Base-by-base conservation (phyloP, 148 eudicot species). In the Cornus controversa region DNA sequence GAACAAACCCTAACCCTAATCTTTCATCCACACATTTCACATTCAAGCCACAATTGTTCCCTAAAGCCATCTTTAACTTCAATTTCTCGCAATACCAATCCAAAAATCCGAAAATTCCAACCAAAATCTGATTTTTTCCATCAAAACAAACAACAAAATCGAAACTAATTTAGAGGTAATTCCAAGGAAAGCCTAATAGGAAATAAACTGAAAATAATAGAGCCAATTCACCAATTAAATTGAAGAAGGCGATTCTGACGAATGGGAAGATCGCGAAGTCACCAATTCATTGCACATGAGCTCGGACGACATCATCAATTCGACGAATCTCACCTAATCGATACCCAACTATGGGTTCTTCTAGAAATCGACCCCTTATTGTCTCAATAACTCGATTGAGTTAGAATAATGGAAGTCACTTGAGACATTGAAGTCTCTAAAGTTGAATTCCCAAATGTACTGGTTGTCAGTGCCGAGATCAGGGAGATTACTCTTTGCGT, bases 401-500 rank as follows among this genome's bases (percentile, higher is more conserved):
- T 79, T 83, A 0, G 87, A 72, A 5, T 88, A 81, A 13, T 89
- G 90, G 5, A 18, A 69, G n/a, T 91, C 92, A 37, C 75, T 63
- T 4, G 70, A 15, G 4, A 76, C 20, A 28, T 89, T 87, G 16
- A 91, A 91, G 66, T 89, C 94, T 16, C 63, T 74, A 36, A 91
- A 89, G 76, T 91, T 91, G 58, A 91, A 91, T 73, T 91, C 91
- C 94, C 94, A 91, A 10, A 91, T 87, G 78, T 57, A 91, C 11
- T 80, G 53, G n/a, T 45, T 72, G 70, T 75, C 76, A 16, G 67
- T 50, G 26, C 85, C 86, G 3, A 87, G 66, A 72, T 82, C 80
- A 0, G 94, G 94, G 6, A 91, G 72, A 36, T 89, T 87, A 2
- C 94, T 92, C 0, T 37, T 18, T 0, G 81, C 70, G 67, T 91